phyloP scores from a whole-genome alignment of 352 stramenopile genomes.

The Pelagophyceae sp. region DNA sequence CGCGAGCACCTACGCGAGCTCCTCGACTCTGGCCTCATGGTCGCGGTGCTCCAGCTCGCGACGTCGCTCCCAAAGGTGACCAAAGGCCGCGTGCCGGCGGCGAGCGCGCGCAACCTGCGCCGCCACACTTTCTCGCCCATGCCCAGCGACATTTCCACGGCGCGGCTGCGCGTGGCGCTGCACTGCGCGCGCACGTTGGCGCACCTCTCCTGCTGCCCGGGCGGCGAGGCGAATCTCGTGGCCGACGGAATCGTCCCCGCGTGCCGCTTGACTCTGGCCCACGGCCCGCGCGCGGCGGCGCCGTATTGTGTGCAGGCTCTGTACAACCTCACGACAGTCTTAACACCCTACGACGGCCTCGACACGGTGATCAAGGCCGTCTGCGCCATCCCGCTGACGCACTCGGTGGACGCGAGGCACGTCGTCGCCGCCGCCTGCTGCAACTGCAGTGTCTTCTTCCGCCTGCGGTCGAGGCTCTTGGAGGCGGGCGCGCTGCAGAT shows the following conservation, averaged over 20 bases:
- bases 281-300: background rate
- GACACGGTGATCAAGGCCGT: slow-evolving; percentile 11
- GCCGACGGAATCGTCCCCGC: background rate
- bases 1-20: background rate
- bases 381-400: background rate
- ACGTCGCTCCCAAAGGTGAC: background rate
- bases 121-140: background rate
- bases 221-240: background rate
- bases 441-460: slow-evolving; percentile 6
- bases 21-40: background rate
- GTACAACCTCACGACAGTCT: slow-evolving; percentile 9
- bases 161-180: background rate
- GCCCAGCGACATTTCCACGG: too few species aligned
- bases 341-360: slow-evolving; percentile 1
- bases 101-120: too few species aligned
- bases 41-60: slow-evolving; percentile 12
- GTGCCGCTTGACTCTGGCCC: background rate
- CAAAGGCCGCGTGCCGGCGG: background rate
- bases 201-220: background rate
- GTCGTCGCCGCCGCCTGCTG: background rate
- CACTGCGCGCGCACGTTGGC: slow-evolving; percentile 7
- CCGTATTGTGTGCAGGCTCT: background rate
- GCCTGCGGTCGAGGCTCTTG: background rate
- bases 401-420: background rate
- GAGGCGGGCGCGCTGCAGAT: background rate